Percentiles rank a stretch among this genome's conserved stretches.
Evolutionary conservation across 2,329 filamentous ascomycete genomes (phyloP).

Genomic region (Xylaria sp.): DNA sequence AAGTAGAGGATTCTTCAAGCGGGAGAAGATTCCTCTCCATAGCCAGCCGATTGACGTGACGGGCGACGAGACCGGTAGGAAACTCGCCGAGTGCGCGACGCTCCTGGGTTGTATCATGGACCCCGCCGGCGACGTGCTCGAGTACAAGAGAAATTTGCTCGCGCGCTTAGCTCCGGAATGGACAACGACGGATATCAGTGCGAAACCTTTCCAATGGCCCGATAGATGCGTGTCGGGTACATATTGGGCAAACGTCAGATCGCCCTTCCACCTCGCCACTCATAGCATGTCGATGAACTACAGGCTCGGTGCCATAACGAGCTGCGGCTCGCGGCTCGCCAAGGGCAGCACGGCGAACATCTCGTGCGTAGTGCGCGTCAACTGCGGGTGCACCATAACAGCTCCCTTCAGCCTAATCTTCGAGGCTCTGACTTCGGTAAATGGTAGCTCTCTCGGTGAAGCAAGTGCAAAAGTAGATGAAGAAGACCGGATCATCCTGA

Average conservation of each 20-base stretch:
- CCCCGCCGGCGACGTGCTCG: conserved; percentile 6
- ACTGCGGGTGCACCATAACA: conserved; percentile 36
- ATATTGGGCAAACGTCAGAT: conserved; percentile 25
- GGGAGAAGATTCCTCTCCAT: not conserved
- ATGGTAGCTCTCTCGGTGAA: conserved; percentile 32
- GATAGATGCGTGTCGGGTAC: conserved; percentile 33
- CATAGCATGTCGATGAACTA: conserved; percentile 38
- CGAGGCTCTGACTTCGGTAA: conserved; percentile 30
- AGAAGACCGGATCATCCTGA: conserved; percentile 31
- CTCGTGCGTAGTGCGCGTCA: conserved; percentile 32
- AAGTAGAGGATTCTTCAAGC: conserved; percentile 16
- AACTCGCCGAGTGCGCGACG: conserved; percentile 22
- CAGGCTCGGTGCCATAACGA: conserved; percentile 18
- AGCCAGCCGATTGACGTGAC: not conserved
- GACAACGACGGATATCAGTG: conserved; percentile 20
- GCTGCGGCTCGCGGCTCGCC: conserved; percentile 33
- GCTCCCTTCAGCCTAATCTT: conserved; percentile 34
- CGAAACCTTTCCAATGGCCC: conserved; percentile 9
- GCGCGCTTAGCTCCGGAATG: conserved; percentile 21
- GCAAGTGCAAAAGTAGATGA: not conserved
- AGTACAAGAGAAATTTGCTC: conserved; percentile 18
- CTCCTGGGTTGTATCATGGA: conserved; percentile 22
- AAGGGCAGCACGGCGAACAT: conserved; percentile 34
- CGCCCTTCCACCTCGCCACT: conserved; percentile 14
- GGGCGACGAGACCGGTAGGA: conserved; percentile 25